phyloP scores from a whole-genome alignment of 2,329 filamentous ascomycete species.

The Colletotrichum sp. region DNA sequence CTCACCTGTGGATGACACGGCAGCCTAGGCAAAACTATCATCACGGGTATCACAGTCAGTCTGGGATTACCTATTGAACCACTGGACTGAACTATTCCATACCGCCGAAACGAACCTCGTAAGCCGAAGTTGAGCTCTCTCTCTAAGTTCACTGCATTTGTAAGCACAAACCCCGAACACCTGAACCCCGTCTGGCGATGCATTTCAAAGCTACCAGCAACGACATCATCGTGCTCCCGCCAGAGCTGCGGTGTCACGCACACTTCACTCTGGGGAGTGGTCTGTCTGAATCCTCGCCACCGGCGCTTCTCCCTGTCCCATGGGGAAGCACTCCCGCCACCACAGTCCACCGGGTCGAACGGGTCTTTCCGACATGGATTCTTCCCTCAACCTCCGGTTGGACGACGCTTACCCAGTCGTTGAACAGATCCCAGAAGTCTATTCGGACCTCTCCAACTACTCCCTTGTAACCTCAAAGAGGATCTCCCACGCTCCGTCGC shows the following conservation, averaged over 20 bases:
- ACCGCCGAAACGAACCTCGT: background rate
- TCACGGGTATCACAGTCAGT: background rate
- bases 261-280: background rate
- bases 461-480: background rate
- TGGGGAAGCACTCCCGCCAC: background rate
- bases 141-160: background rate
- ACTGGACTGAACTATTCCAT: background rate
- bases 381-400: background rate
- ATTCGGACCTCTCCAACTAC: background rate
- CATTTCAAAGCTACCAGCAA: background rate
- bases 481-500: background rate
- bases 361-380: background rate
- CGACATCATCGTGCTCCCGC: background rate
- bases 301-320: background rate
- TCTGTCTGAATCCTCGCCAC: background rate
- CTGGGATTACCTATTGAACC: background rate
- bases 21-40: background rate
- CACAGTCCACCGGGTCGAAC: background rate
- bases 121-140: background rate
- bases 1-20: slow-evolving; percentile 1
- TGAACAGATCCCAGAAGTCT: background rate
- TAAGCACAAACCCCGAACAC: background rate
- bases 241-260: background rate
- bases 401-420: background rate
- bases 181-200: background rate